These are phyloP conservation scores for Chalciporus sphaerocephalus DNA, from an alignment of 768 basidiomycete genomes.

Conservation along the genomic window DNA sequence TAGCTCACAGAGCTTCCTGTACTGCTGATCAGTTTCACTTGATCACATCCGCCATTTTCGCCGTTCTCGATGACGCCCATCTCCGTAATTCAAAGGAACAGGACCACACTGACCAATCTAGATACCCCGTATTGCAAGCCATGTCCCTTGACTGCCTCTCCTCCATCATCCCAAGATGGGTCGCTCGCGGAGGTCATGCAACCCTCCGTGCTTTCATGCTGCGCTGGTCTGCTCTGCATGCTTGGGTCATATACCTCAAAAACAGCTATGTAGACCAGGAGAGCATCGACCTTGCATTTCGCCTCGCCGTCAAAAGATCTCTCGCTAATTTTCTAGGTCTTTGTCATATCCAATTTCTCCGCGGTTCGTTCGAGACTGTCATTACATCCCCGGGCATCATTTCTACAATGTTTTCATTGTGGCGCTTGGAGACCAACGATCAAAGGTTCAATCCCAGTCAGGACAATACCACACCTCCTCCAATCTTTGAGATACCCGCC, in stretches of 20 bases:
- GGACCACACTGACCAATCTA: conserved; percentile 10
- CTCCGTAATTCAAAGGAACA: conserved; percentile 16
- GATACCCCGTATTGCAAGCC: conserved; percentile 14
- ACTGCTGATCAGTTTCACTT: conserved; percentile 13
- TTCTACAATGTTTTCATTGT: conserved; percentile 23
- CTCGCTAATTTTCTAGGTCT: conserved; percentile 22
- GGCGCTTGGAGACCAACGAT: conserved; percentile 24
- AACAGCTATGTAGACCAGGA: conserved; percentile 20
- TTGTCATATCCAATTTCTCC: conserved; percentile 12
- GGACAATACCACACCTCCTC: conserved; percentile 3
- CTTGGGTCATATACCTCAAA: conserved; percentile 27
- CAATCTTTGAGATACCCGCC: conserved; percentile 8
- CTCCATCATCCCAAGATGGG: conserved; percentile 8
- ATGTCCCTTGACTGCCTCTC: conserved; percentile 17
- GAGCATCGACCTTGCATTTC: conserved; percentile 16
- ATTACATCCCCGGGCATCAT: conserved; percentile 16
- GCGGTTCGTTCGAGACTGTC: conserved; percentile 16
- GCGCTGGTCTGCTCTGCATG: conserved; percentile 19
- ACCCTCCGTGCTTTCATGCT: conserved; percentile 4
- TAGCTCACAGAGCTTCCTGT: conserved; percentile 21
- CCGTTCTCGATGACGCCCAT: conserved; percentile 14
- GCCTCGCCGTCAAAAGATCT: conserved; percentile 16
- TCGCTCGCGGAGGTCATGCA: neutral
- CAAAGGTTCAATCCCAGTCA: conserved; percentile 12
- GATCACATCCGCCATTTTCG: conserved; percentile 21